Evolutionary conservation across 768 basidiomycete genomes (phyloP).

Genomic region (Kwoniella newhampshirensis): DNA sequence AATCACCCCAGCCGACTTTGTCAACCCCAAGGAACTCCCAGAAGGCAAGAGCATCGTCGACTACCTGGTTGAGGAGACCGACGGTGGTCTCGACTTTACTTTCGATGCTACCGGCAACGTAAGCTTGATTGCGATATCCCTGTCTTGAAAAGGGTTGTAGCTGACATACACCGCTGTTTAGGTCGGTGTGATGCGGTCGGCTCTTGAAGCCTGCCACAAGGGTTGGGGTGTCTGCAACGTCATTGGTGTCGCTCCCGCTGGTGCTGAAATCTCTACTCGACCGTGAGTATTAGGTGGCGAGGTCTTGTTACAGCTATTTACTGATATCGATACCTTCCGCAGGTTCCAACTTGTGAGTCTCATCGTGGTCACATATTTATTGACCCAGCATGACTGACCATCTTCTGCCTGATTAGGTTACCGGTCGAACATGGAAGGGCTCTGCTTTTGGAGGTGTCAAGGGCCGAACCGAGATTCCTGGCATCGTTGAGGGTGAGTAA

Average conservation of each 20-base stretch:
- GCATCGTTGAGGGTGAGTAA: slow-evolving; percentile 76
- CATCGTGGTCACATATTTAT: neutral
- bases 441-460: slow-evolving; percentile 97
- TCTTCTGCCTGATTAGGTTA: slow-evolving; percentile 28
- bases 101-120: slow-evolving; percentile 96
- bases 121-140: slow-evolving; percentile 28
- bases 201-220: slow-evolving; percentile 98
- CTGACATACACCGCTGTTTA: slow-evolving; percentile 35
- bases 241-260: slow-evolving; percentile 96
- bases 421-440: slow-evolving; percentile 71
- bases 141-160: neutral
- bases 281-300: slow-evolving; percentile 60
- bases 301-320: neutral
- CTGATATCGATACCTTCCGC: neutral
- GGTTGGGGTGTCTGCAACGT: slow-evolving; percentile 97
- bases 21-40: slow-evolving; percentile 74
- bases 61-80: slow-evolving; percentile 83
- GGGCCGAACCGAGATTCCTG: slow-evolving; percentile 91
- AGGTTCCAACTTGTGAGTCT: slow-evolving; percentile 36
- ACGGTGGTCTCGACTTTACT: slow-evolving; percentile 94
- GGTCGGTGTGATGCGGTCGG: slow-evolving; percentile 90
- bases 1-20: slow-evolving; percentile 65
- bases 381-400: neutral
- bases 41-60: slow-evolving; percentile 86
- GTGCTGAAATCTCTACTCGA: slow-evolving; percentile 87